phyloP scores from a whole-genome alignment of 1,139 yeast species.

The Kurtzmaniella natalensis region DNA sequence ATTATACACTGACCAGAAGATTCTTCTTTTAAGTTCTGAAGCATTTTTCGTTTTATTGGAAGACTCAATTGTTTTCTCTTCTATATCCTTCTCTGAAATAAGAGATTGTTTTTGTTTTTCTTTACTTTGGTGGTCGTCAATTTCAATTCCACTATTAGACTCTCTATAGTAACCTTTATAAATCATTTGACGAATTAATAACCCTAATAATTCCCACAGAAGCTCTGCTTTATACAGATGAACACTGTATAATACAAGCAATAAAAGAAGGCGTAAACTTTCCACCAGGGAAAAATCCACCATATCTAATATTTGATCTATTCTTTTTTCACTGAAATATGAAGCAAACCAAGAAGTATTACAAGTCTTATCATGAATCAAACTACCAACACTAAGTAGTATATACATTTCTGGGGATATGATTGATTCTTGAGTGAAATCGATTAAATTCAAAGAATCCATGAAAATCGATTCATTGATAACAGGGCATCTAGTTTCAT shows the following conservation, averaged over 20 bases:
- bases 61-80: too few species aligned
- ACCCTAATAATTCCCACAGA: constrained; percentile 33
- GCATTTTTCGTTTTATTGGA: background rate
- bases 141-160: background rate
- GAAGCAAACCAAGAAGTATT: constrained; percentile 18
- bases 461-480: constrained; percentile 21
- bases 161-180: constrained; percentile 20
- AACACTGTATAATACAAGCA: constrained; percentile 29
- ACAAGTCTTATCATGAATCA: constrained; percentile 29
- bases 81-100: constrained; percentile 6
- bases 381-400: constrained; percentile 37
- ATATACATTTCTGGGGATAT: constrained; percentile 36
- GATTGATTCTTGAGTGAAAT: constrained; percentile 33
- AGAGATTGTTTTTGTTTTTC: constrained; percentile 5
- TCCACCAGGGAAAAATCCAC: constrained; percentile 21
- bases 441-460: constrained; percentile 19
- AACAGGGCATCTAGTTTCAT: constrained; percentile 34
- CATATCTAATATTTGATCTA: constrained; percentile 33
- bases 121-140: too few species aligned
- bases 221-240: constrained; percentile 24
- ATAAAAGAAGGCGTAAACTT: constrained; percentile 21
- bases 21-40: constrained; percentile 15
- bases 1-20: constrained; percentile 39
- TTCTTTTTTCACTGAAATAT: constrained; percentile 29
- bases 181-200: constrained; percentile 26